Conservation (phyloP, 2,329 filamentous ascomycete species). For the Zasmidium angulare region DNA sequence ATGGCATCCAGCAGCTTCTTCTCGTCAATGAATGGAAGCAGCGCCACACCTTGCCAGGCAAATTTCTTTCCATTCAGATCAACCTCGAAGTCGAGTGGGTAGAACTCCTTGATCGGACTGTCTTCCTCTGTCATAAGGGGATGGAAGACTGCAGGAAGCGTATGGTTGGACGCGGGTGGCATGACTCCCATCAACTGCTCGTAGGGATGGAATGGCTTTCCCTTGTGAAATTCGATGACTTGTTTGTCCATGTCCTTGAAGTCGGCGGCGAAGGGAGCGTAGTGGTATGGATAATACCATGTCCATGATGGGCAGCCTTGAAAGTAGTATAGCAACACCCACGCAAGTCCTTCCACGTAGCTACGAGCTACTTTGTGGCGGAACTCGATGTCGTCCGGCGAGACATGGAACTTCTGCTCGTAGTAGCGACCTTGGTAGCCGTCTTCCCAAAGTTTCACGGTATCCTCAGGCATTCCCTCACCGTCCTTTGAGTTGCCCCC, state of each 20-base stretch:
- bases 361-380: slow-evolving; percentile 82
- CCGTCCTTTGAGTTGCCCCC: slow-evolving; percentile 48
- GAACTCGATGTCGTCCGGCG: slow-evolving; percentile 78
- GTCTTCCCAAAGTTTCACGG: slow-evolving; percentile 88
- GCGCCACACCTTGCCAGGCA: slow-evolving; percentile 92
- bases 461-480: slow-evolving; percentile 71
- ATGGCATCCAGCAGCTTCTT: slow-evolving; percentile 79
- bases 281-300: slow-evolving; percentile 99
- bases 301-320: slow-evolving; percentile 98
- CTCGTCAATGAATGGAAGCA: slow-evolving; percentile 96
- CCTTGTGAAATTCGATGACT: slow-evolving; percentile 78
- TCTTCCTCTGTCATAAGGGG: slow-evolving; percentile 83
- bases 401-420: slow-evolving; percentile 89
- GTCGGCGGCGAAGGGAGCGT: slow-evolving; percentile 94
- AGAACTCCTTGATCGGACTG: slow-evolving; percentile 95
- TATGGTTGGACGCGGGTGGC: slow-evolving; percentile 87
- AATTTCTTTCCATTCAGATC: slow-evolving; percentile 98
- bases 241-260: slow-evolving; percentile 82
- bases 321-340: slow-evolving; percentile 96
- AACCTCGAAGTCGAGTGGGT: slow-evolving; percentile 88
- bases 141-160: slow-evolving; percentile 85
- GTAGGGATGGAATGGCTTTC: slow-evolving; percentile 83
- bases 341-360: slow-evolving; percentile 93
- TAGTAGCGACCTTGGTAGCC: slow-evolving; percentile 96
- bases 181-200: slow-evolving; percentile 98